Evolutionary conservation across 1,284 basidiomycete genomes (phyloP).

Genomic region (Trichosporon sp.): DNA sequence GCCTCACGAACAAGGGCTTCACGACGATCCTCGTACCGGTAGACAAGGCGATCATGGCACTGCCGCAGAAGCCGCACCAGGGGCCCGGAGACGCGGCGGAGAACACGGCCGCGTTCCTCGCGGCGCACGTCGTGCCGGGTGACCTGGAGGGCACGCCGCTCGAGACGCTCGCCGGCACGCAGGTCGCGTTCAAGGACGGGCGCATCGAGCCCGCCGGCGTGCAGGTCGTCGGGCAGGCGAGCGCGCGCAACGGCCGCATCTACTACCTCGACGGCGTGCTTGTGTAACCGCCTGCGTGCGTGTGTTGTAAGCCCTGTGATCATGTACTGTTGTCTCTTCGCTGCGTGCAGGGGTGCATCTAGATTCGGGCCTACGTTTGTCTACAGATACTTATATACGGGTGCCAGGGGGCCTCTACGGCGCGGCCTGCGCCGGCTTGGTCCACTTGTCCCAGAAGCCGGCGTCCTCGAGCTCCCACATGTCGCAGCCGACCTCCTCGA

Average conservation of each 20-base stretch:
- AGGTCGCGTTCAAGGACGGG: slow-evolving; percentile 26
- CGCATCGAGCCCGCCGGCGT: slow-evolving; percentile 43
- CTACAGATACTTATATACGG: background rate
- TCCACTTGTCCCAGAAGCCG: slow-evolving; percentile 12
- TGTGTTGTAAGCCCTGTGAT: background rate
- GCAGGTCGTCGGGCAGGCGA: slow-evolving; percentile 34
- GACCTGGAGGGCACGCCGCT: slow-evolving; percentile 16
- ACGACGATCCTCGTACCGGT: slow-evolving; percentile 46
- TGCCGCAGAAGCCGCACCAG: slow-evolving; percentile 43
- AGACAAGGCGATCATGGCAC: slow-evolving; percentile 40
- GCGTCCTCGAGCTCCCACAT: slow-evolving; percentile 35
- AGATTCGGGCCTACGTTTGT: background rate
- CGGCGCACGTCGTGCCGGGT: slow-evolving; percentile 40
- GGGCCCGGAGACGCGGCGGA: slow-evolving; percentile 22
- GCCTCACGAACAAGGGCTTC: slow-evolving; percentile 21
- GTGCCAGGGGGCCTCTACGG: background rate
- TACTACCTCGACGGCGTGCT: slow-evolving; percentile 38
- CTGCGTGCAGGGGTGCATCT: background rate
- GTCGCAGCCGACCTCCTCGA: slow-evolving; percentile 32
- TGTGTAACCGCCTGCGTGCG: background rate
- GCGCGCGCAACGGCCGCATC: slow-evolving; percentile 44
- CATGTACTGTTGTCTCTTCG: background rate
- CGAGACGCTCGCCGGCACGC: slow-evolving; percentile 30
- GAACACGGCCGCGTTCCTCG: slow-evolving; percentile 41
- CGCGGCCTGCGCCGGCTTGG: background rate